phyloP scores from a whole-genome alignment of 306 rosid species.

The Alnus glutinosa region DNA sequence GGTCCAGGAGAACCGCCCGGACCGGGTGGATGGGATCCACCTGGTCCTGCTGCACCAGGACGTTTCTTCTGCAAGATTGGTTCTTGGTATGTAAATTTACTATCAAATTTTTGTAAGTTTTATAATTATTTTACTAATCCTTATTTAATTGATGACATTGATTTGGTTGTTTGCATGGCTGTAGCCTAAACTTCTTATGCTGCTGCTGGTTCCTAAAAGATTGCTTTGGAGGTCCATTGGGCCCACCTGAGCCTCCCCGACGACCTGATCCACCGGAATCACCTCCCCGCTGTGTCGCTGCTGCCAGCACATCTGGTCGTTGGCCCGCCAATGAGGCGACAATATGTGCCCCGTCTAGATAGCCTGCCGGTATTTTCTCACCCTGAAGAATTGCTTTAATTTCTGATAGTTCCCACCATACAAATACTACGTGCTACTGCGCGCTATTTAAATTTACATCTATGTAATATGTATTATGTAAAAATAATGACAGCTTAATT shows the following conservation, averaged over 20 bases:
- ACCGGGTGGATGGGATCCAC: slow-evolving; percentile 45
- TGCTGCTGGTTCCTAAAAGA: slow-evolving; percentile 60
- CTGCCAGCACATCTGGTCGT: too few relatives aligned
- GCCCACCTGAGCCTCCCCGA: slow-evolving; percentile 38
- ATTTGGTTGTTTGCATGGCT: neutral
- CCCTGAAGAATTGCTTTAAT: too few relatives aligned
- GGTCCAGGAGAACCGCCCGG: slow-evolving; percentile 32
- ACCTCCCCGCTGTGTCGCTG: too few relatives aligned
- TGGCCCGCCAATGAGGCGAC: too few relatives aligned
- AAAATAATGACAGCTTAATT: neutral
- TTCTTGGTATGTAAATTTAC: slow-evolving; percentile 47
- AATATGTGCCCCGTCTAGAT: too few relatives aligned
- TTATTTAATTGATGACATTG: too few relatives aligned
- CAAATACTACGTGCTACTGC: too few relatives aligned
- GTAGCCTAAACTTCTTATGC: slow-evolving; percentile 50
- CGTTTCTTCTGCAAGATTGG: slow-evolving; percentile 36
- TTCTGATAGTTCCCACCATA: neutral
- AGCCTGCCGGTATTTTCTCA: too few relatives aligned
- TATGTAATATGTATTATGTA: neutral
- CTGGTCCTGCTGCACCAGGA: slow-evolving; percentile 27
- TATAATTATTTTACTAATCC: too few relatives aligned
- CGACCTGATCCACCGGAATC: neutral
- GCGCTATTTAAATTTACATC: neutral
- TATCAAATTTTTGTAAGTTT: neutral
- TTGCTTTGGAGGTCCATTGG: slow-evolving; percentile 53